Evolutionary conservation across 2,329 filamentous ascomycete genomes (phyloP), one percentile per base, ranked within the genome.

Genomic region (Nemania bipapillata): DNA sequence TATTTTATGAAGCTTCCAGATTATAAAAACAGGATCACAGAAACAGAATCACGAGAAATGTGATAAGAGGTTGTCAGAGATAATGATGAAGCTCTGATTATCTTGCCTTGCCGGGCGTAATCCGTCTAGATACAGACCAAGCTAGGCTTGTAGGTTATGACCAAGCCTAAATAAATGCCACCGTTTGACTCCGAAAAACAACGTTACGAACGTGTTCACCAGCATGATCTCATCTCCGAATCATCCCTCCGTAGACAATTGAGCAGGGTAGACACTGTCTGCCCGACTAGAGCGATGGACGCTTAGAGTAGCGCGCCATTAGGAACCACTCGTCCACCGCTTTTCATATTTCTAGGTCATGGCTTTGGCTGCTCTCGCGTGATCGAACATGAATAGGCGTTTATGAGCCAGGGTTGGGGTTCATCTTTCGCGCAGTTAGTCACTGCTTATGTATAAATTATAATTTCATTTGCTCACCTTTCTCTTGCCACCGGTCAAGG

Each of bases 401-500:
- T 80, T 81, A 81, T 65, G 79, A 42, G 70, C 79, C 76, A 70
- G 80, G 80, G 78, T 80, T 81, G 78, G 80, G 80, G 79, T 81
- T 81, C 80, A 81, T 81, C 80, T 81, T 55, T 35, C n/a, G 11
- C 12, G 12, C 32, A 50, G 35, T 74, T 66, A 78, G 75, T 56
- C 2, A n/a, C 8, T 49, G 4, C 22, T 5, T 12, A n/a, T 12
- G 5, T 20, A 26, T 15, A 12, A 4, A 24, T n/a, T 12, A 2
- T 7, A 5, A 22, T 40, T 2, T 17, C 6, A 22, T 37, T 20
- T 58, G n/a, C 86, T 81, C 84, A 96, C 93, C 93, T 97, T 97
- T 85, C 95, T 89, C 94, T 98, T 98, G 87, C 95, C 95, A 84
- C 94, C 94, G 76, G 94, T 96, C 86, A 97, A 89, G 81, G 93